Base-by-base conservation (phyloP, 495 filamentous ascomycete species). In the Podospora australis region DNA sequence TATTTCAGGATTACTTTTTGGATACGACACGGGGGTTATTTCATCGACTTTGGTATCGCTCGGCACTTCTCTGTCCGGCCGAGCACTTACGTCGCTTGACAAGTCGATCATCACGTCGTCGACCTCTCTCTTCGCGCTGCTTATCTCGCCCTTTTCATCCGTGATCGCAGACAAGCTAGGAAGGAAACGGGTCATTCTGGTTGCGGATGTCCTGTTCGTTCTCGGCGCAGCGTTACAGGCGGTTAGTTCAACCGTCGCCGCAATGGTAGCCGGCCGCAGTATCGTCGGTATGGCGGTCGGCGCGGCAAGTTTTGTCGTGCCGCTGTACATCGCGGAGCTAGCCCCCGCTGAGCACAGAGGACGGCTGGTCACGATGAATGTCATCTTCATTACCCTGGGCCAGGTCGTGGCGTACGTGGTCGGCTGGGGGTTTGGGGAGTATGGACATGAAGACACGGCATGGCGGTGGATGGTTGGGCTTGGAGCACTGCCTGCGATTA, bases 391-490 rank as follows among this genome's bases (percentile, higher is more conserved):
- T 35, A 95, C 90, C 1, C 68, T 82, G 14, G 90, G 90, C 1
- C 89, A 95, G 63, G 84, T 95, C 2, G 73, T 92, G 13, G 88
- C 90, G 6, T 96, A 96, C 59, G 61, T 89, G 20, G 67, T 87
- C 30, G 88, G 80, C 2, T 94, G 79, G 81, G 60, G 73, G 7
- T 84, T 81, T 44, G 70, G 73, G n/a, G 69, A 75, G 46, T 59
- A 66, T 29, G 78, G 77, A 11, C 64, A 65, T 32, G 46, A 55
- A 30, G 59, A 55, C 41, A 70, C 59, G 10, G 88, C 84, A 17
- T 96, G 90, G 90, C 70, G 90, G 47, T 94, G 85, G 81, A 87
- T 94, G 74, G 88, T 96, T 1, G 90, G 90, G 0, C 67, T 96
- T 8, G 90, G 90, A 2, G 87, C 84, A 21, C 44, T 82, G 40